Percentiles rank a stretch among this genome's conserved stretches.
Conservation (phyloP, 2,329 filamentous ascomycete species). For the Colletotrichum lindemuthianum region DNA sequence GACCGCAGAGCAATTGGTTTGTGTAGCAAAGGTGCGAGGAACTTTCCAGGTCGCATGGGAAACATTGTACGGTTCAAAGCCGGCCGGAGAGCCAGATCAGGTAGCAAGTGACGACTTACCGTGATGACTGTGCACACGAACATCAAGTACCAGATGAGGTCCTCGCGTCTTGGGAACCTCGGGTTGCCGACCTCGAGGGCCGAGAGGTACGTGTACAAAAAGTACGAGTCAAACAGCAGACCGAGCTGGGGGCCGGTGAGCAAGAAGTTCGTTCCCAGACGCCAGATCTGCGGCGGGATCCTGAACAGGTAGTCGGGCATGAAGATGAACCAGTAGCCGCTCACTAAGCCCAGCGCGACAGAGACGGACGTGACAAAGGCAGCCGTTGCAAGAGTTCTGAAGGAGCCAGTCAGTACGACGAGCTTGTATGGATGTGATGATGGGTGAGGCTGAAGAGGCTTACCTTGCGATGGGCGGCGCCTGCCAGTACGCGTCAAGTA, state of each 20-base stretch:
- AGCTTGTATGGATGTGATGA: background rate
- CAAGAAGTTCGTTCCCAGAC: slow-evolving; percentile 53
- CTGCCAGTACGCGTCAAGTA: slow-evolving; percentile 50
- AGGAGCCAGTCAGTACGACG: slow-evolving; percentile 23
- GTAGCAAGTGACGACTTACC: slow-evolving; percentile 68
- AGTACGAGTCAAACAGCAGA: slow-evolving; percentile 80
- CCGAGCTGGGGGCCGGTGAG: slow-evolving; percentile 51
- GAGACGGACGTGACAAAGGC: slow-evolving; percentile 70
- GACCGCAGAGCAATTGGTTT: no score
- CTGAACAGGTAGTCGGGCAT: slow-evolving; percentile 61
- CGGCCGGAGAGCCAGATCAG: background rate
- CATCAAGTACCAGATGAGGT: slow-evolving; percentile 82
- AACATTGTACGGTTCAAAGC: slow-evolving; percentile 15
- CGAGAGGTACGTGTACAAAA: slow-evolving; percentile 79
- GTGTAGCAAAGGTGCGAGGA: slow-evolving; percentile 3
- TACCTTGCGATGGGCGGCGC: slow-evolving; percentile 55
- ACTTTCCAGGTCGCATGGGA: slow-evolving; percentile 16
- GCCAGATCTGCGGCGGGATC: slow-evolving; percentile 58
- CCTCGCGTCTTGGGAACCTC: slow-evolving; percentile 79
- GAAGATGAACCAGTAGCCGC: slow-evolving; percentile 62
- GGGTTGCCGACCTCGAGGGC: slow-evolving; percentile 77
- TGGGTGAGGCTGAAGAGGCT: slow-evolving; percentile 32
- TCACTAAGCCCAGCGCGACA: slow-evolving; percentile 66
- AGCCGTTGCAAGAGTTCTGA: slow-evolving; percentile 73
- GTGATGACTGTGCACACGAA: slow-evolving; percentile 78